Percentiles rank a stretch among this genome's conserved stretches.
Evolutionary conservation across 306 rosid genomes (phyloP).

Genomic region (Ormosia emarginata): DNA sequence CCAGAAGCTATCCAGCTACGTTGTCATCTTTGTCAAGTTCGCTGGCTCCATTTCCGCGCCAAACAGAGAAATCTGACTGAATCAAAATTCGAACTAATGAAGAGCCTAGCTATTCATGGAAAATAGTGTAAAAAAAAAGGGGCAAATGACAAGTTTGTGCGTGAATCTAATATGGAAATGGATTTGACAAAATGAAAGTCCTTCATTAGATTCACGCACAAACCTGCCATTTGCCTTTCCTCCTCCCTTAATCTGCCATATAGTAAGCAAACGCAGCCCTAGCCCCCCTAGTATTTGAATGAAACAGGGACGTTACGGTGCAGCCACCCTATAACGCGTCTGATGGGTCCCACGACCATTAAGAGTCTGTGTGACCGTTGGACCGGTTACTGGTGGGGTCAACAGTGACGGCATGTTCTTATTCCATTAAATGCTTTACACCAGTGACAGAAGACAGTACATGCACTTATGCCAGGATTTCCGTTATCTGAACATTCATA

Average conservation of each 20-base stretch:
- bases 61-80: background rate
- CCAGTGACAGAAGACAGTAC: too few species aligned
- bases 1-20: too few species aligned
- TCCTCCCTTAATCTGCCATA: background rate
- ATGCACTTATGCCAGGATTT: too few species aligned
- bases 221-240: slow-evolving; percentile 26
- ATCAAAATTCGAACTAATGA: background rate
- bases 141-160: slow-evolving; percentile 34
- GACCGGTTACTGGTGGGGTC: background rate
- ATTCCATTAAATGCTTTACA: too few species aligned
- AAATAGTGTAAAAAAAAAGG: background rate
- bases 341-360: background rate
- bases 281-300: background rate
- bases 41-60: background rate
- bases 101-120: too few species aligned
- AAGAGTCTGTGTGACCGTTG: background rate
- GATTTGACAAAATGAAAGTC: background rate
- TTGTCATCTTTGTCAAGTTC: too few species aligned
- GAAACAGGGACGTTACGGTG: background rate
- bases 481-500: too few species aligned
- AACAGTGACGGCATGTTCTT: background rate
- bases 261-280: background rate
- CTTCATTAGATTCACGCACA: slow-evolving; percentile 17
- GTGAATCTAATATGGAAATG: slow-evolving; percentile 28
- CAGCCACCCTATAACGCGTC: background rate